Percentiles rank a stretch among this genome's conserved stretches.
These are phyloP conservation scores for Brassica hybrid DNA, from an alignment of 441 rosid genomes.

Conservation along the genomic window DNA sequence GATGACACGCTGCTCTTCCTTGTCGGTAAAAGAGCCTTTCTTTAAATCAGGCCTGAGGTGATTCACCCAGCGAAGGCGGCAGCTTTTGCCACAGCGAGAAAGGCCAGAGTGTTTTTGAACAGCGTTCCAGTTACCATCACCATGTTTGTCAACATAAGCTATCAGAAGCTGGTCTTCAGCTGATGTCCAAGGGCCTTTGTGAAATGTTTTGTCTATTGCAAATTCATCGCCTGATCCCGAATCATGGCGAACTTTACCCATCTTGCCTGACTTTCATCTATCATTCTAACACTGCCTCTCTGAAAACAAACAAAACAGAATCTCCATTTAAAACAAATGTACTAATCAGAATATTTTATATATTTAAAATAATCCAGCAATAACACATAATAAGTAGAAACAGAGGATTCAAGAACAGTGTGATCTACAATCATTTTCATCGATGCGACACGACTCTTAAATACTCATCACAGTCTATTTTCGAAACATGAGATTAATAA, in stretches of 20 bases:
- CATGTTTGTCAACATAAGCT: conserved; percentile 85
- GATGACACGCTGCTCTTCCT: conserved; percentile 77
- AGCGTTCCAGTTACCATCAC: conserved; percentile 96
- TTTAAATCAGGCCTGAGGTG: conserved; percentile 89
- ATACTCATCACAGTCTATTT: not conserved
- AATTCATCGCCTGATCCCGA: conserved; percentile 58
- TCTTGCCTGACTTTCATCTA: conserved; percentile 57
- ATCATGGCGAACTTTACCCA: conserved; percentile 54
- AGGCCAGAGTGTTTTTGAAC: conserved; percentile 96
- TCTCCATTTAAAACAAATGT: not conserved
- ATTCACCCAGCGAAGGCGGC: conserved; percentile 97
- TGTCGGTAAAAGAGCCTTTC: conserved; percentile 83
- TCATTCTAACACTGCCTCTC: conserved; percentile 16
- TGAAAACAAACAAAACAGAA: not conserved
- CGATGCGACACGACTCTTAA: not conserved
- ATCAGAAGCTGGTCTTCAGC: conserved; percentile 80
- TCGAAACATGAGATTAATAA: not conserved
- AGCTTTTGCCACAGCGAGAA: conserved; percentile 93
- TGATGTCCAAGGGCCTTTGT: conserved; percentile 96
- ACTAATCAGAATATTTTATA: not conserved
- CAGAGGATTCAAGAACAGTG: not conserved
- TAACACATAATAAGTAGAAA: not conserved
- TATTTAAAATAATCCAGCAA: not conserved
- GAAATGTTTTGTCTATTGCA: conserved; percentile 49
- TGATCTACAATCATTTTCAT: not conserved